Evolutionary conservation across 345 rosid genomes (phyloP).

Genomic region (Mercurialis annua): DNA sequence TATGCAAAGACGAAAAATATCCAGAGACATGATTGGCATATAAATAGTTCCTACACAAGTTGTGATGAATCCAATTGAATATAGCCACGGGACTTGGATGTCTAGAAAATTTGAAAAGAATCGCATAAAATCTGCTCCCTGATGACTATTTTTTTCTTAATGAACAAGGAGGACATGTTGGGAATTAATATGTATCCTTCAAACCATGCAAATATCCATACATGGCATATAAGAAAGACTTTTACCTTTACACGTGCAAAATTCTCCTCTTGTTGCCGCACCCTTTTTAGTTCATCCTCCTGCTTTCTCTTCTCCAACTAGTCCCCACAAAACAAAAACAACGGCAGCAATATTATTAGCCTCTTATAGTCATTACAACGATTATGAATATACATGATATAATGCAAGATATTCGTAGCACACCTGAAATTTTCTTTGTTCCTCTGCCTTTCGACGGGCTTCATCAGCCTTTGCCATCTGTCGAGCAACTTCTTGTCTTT

Average conservation of each 20-base stretch:
- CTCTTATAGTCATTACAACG: background rate
- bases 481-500: constrained; percentile 90
- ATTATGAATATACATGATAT: background rate
- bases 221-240: background rate
- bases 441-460: constrained; percentile 98
- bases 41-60: background rate
- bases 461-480: constrained; percentile 96
- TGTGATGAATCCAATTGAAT: background rate
- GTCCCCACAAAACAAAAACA: constrained; percentile 12
- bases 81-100: background rate
- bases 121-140: background rate
- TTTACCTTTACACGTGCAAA: constrained; percentile 81
- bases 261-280: constrained; percentile 87
- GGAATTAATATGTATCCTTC: background rate
- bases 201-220: background rate
- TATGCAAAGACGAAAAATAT: background rate
- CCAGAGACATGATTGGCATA: background rate
- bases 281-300: constrained; percentile 82
- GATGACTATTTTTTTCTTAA: too few relatives aligned
- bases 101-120: background rate
- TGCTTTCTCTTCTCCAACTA: constrained; percentile 95
- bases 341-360: background rate
- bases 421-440: constrained; percentile 90
- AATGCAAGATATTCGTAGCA: constrained; percentile 15
- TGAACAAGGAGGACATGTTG: too few relatives aligned